Conservation (phyloP, 2,329 filamentous ascomycete species). For the Ambrosiella cleistominuta region DNA sequence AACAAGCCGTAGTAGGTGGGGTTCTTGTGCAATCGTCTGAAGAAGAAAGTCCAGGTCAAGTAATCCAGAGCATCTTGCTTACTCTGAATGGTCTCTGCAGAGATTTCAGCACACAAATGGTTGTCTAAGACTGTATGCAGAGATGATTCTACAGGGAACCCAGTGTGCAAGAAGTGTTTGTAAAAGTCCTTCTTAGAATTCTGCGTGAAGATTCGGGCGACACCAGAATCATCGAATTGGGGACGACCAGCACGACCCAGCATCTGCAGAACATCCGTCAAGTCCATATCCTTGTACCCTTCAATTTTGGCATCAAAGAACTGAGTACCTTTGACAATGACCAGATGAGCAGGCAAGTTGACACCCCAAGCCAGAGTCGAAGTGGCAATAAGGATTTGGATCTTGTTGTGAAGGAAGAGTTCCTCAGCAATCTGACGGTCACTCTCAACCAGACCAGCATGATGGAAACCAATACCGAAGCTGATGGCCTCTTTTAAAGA, state of each 20-base stretch:
- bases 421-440: conserved; percentile 86
- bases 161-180: conserved; percentile 96
- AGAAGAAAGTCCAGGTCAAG: conserved; percentile 98
- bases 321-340: conserved; percentile 95
- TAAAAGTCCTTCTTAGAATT: conserved; percentile 98
- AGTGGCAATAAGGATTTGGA: conserved; percentile 88
- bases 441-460: conserved; percentile 88
- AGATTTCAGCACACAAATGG: conserved; percentile 87
- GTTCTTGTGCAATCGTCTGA: conserved; percentile 91
- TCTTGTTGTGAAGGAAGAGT: conserved; percentile 92
- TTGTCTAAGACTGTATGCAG: conserved; percentile 94
- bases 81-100: conserved; percentile 76
- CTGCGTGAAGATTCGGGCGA: conserved; percentile 93
- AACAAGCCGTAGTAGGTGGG: conserved; percentile 94
- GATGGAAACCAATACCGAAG: conserved; percentile 93
- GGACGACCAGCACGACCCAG: conserved; percentile 85
- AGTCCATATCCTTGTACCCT: conserved; percentile 95
- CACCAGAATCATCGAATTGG: conserved; percentile 90
- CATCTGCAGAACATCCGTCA: conserved; percentile 97
- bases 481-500: conserved; percentile 83
- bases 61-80: conserved; percentile 98
- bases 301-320: conserved; percentile 97
- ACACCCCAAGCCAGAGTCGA: conserved; percentile 97
- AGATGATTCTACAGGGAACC: conserved; percentile 92
- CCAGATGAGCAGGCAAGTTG: conserved; percentile 87